These are phyloP conservation scores for Thelonectria blattea DNA, from an alignment of 2,329 filamentous ascomycete genomes.

Conservation along the genomic window DNA sequence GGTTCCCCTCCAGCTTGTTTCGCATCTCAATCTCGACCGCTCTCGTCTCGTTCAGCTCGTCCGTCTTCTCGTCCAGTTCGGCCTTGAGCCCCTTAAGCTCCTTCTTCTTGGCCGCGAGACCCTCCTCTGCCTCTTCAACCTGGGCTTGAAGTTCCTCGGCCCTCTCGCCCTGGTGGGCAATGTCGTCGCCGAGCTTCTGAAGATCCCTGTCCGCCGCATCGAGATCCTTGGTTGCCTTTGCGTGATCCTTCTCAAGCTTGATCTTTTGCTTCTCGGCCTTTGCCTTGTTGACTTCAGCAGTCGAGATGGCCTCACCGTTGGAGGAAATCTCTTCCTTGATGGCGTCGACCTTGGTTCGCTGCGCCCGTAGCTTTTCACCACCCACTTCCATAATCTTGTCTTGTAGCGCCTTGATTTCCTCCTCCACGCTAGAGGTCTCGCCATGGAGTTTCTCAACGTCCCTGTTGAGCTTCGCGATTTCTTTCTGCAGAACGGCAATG, in stretches of 20 bases:
- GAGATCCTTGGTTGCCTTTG: slow-evolving; percentile 80
- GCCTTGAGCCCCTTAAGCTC: slow-evolving; percentile 80
- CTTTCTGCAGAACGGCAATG: slow-evolving; percentile 75
- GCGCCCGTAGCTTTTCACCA: slow-evolving; percentile 87
- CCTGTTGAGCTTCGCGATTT: slow-evolving; percentile 74
- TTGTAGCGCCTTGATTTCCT: slow-evolving; percentile 90
- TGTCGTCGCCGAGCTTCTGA: slow-evolving; percentile 78
- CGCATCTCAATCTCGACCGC: slow-evolving; percentile 97
- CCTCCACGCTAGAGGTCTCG: slow-evolving; percentile 89
- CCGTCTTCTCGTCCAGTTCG: slow-evolving; percentile 84
- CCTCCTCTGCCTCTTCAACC: slow-evolving; percentile 83
- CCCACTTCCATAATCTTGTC: slow-evolving; percentile 99
- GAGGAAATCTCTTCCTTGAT: slow-evolving; percentile 85
- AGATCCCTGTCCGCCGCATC: slow-evolving; percentile 74
- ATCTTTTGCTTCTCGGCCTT: slow-evolving; percentile 92
- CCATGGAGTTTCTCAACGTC: slow-evolving; percentile 80
- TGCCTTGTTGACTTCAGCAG: slow-evolving; percentile 83
- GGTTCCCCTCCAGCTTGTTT: slow-evolving; percentile 95
- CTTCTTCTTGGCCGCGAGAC: slow-evolving; percentile 77
- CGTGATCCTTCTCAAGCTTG: slow-evolving; percentile 85
- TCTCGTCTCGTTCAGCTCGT: slow-evolving; percentile 86
- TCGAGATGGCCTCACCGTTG: slow-evolving; percentile 81
- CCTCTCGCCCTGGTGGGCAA: slow-evolving; percentile 76
- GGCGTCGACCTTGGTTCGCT: slow-evolving; percentile 89
- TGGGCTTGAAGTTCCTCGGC: slow-evolving; percentile 74